Percentiles rank a stretch among this genome's conserved stretches.
These are phyloP conservation scores for Rhinocladiella mackenziei DNA, from an alignment of 2,329 filamentous ascomycete species.

Conservation along the genomic window DNA sequence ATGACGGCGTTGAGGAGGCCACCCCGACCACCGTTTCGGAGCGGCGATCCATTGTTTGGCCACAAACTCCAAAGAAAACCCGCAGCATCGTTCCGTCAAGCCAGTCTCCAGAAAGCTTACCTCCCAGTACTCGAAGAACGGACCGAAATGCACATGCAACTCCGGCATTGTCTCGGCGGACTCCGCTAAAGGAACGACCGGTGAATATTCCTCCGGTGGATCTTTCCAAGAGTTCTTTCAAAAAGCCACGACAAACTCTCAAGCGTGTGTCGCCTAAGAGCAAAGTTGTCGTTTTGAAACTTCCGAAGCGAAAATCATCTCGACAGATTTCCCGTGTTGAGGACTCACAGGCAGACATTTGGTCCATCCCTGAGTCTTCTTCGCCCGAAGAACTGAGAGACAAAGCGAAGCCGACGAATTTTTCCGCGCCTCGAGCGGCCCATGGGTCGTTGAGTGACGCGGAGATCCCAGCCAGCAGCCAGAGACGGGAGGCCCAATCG, in stretches of 20 bases:
- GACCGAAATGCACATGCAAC: not conserved
- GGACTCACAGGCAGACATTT: constrained; percentile 22
- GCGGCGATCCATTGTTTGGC: not conserved
- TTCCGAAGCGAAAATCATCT: constrained; percentile 11
- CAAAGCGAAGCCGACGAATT: not conserved
- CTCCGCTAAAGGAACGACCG: constrained; percentile 22
- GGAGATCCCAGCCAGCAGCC: constrained; percentile 25
- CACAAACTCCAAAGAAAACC: constrained; percentile 14
- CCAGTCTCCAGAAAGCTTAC: constrained; percentile 27
- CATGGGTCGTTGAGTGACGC: constrained; percentile 1
- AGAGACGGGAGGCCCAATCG: constrained; percentile 3
- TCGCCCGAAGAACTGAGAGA: constrained; percentile 7
- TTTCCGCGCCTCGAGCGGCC: not conserved
- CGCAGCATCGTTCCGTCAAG: constrained; percentile 21
- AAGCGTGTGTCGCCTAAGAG: constrained; percentile 4
- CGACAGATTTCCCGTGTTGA: constrained; percentile 13
- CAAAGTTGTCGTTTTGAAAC: constrained; percentile 24
- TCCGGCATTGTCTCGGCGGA: constrained; percentile 16
- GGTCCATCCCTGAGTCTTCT: constrained; percentile 28
- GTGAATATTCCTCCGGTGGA: constrained; percentile 8
- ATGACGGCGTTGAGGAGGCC: constrained; percentile 9
- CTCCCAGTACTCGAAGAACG: constrained; percentile 14
- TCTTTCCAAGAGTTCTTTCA: constrained; percentile 3
- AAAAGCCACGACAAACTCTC: constrained; percentile 5
- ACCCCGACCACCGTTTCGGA: not conserved